phyloP scores from a whole-genome alignment of 2,329 filamentous ascomycete species.

The Fusarium sp. region DNA sequence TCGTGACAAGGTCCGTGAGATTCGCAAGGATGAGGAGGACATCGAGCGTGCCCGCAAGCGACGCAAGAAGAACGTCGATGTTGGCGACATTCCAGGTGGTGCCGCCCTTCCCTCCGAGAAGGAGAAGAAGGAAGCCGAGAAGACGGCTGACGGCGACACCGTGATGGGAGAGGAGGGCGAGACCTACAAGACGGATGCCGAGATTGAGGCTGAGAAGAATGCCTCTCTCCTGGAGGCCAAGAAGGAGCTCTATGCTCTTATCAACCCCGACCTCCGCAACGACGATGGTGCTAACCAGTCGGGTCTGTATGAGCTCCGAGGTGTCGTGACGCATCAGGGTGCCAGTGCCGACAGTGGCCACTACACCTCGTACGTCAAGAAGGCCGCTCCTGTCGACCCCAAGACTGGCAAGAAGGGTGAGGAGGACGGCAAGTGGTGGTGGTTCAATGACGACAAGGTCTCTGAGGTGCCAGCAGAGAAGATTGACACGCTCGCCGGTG shows the following conservation, averaged over 20 bases:
- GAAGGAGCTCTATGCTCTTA: constrained; percentile 82
- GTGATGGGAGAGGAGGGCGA: constrained; percentile 68
- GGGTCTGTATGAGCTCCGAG: constrained; percentile 91
- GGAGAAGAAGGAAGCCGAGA: constrained; percentile 60
- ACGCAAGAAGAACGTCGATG: constrained; percentile 71
- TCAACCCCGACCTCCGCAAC: constrained; percentile 74
- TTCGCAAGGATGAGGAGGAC: constrained; percentile 94
- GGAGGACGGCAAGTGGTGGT: constrained; percentile 98
- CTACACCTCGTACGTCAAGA: constrained; percentile 98
- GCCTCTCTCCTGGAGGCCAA: constrained; percentile 79
- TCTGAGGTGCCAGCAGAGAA: constrained; percentile 90
- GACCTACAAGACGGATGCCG: constrained; percentile 90
- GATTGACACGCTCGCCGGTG: constrained; percentile 87
- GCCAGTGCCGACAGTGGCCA: constrained; percentile 96
- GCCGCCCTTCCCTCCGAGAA: constrained; percentile 61
- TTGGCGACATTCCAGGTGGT: constrained; percentile 55
- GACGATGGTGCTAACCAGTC: constrained; percentile 91
- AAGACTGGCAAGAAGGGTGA: constrained; percentile 78
- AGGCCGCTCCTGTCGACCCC: constrained; percentile 74
- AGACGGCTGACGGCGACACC: constrained; percentile 67
- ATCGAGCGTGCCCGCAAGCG: constrained; percentile 90
- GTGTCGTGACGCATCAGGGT: constrained; percentile 94
- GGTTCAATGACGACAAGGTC: constrained; percentile 99
- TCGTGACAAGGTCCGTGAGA: constrained; percentile 94
- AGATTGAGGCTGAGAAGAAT: constrained; percentile 85